Conservation (phyloP, 768 basidiomycete genomes). For the Dentipellis sp. region DNA sequence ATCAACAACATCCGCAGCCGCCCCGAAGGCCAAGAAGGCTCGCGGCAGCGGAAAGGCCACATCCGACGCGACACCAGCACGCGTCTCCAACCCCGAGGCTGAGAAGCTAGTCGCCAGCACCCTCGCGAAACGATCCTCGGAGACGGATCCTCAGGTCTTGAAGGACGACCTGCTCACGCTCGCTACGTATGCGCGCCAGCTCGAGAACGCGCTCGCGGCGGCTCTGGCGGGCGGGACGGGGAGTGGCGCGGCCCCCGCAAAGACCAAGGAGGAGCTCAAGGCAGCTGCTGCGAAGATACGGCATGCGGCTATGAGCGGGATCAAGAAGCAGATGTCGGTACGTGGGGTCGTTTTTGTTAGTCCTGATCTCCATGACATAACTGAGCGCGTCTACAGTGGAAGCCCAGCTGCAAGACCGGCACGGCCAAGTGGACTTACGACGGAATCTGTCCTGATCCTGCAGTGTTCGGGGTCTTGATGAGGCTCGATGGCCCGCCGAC, state of each 20-base stretch:
- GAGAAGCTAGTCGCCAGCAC: conserved; percentile 28
- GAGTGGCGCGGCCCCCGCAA: conserved; percentile 8
- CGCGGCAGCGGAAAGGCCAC: conserved; percentile 12
- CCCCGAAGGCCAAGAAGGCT: conserved; percentile 20
- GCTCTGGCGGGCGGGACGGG: background rate
- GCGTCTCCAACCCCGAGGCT: conserved; percentile 21
- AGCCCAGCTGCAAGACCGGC: conserved; percentile 37
- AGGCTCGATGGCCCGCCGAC: conserved; percentile 34
- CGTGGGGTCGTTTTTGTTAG: conserved; percentile 7
- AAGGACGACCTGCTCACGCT: conserved; percentile 22
- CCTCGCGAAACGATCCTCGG: conserved; percentile 27
- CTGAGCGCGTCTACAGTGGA: conserved; percentile 31
- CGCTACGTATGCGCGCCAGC: conserved; percentile 24
- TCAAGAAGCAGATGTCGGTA: conserved; percentile 39
- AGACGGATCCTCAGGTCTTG: conserved; percentile 24
- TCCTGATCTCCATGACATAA: background rate
- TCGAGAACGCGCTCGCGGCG: conserved; percentile 17
- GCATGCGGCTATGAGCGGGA: conserved; percentile 36
- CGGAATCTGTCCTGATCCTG: conserved; percentile 38
- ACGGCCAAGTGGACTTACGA: conserved; percentile 42
- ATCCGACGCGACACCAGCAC: background rate
- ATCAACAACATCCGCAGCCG: conserved; percentile 19
- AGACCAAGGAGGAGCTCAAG: conserved; percentile 29
- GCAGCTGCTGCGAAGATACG: conserved; percentile 35
- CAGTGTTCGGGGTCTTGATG: conserved; percentile 37